phyloP scores from a whole-genome alignment of 2,329 filamentous ascomycete species.

The Pezicula radicicola region DNA sequence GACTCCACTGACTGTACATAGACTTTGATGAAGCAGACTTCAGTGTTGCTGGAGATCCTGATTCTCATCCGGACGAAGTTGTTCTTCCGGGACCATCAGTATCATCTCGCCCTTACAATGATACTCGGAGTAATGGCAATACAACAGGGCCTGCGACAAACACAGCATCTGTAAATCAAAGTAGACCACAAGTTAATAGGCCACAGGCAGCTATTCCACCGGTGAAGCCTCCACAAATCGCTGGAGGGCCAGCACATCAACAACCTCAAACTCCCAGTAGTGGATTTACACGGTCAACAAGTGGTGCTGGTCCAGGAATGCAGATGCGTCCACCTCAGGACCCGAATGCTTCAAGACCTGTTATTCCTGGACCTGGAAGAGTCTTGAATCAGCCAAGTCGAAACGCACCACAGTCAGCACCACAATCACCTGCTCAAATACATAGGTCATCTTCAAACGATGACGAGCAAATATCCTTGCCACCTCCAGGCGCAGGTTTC shows the following conservation, averaged over 20 bases:
- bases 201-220: slow-evolving; percentile 23
- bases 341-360: slow-evolving; percentile 1
- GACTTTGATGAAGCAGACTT: slow-evolving; percentile 79
- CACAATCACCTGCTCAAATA: slow-evolving; percentile 18
- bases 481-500: slow-evolving; percentile 45
- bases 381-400: slow-evolving; percentile 28
- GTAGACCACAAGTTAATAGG: slow-evolving; percentile 21
- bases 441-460: slow-evolving; percentile 10
- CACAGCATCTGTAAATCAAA: slow-evolving; percentile 18
- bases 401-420: slow-evolving; percentile 20
- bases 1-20: slow-evolving; percentile 36
- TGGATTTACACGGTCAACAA: slow-evolving; percentile 22
- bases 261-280: slow-evolving; percentile 28
- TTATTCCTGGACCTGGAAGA: slow-evolving; percentile 14
- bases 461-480: slow-evolving; percentile 12
- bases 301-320: slow-evolving; percentile 12
- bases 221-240: slow-evolving; percentile 20
- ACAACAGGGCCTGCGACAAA: slow-evolving; percentile 5
- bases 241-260: slow-evolving; percentile 8
- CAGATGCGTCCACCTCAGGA: slow-evolving; percentile 14
- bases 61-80: slow-evolving; percentile 74
- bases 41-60: slow-evolving; percentile 57
- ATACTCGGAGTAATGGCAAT: slow-evolving; percentile 11
- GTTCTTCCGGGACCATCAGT: slow-evolving; percentile 41
- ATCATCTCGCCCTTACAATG: slow-evolving; percentile 17